Percentiles rank a stretch among this genome's conserved stretches.
These are phyloP conservation scores for Penicillium herquei DNA, from an alignment of 495 filamentous ascomycete genomes.

Conservation along the genomic window DNA sequence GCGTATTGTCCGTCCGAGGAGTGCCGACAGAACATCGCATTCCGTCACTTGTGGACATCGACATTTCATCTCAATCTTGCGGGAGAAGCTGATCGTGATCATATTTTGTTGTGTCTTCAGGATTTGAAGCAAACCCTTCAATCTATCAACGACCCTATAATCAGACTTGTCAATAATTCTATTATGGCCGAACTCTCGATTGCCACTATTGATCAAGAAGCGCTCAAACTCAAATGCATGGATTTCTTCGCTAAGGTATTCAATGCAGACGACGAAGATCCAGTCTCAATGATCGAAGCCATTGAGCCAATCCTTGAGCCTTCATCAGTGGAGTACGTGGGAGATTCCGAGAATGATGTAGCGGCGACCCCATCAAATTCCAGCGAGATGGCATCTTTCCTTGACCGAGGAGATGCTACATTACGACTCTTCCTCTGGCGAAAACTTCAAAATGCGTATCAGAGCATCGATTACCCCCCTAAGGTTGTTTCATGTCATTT, in stretches of 20 bases:
- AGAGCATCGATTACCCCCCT: constrained; percentile 73
- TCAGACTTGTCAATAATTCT: constrained; percentile 79
- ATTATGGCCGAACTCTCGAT: constrained; percentile 87
- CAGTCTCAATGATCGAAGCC: constrained; percentile 80
- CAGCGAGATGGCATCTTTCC: constrained; percentile 76
- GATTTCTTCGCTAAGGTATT: constrained; percentile 94
- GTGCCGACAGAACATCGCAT: constrained; percentile 29
- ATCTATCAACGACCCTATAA: constrained; percentile 38
- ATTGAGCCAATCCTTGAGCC: constrained; percentile 89
- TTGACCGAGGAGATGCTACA: constrained; percentile 75
- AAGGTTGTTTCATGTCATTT: constrained; percentile 86
- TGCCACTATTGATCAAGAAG: constrained; percentile 78
- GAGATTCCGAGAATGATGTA: constrained; percentile 16
- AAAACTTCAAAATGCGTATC: constrained; percentile 82
- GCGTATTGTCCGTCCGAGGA: constrained; percentile 24
- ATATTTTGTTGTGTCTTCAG: constrained; percentile 76
- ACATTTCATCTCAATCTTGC: constrained; percentile 70
- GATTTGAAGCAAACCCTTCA: constrained; percentile 58
- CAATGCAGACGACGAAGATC: constrained; percentile 60
- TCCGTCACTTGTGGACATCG: constrained; percentile 82
- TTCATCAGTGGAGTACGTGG: constrained; percentile 49
- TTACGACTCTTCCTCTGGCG: constrained; percentile 85
- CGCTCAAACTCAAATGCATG: constrained; percentile 88
- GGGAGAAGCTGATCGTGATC: constrained; percentile 67
- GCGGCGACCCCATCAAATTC: constrained; percentile 36